These are phyloP conservation scores for Penicillium sp. DNA, from an alignment of 2,329 filamentous ascomycete genomes.

Conservation along the genomic window DNA sequence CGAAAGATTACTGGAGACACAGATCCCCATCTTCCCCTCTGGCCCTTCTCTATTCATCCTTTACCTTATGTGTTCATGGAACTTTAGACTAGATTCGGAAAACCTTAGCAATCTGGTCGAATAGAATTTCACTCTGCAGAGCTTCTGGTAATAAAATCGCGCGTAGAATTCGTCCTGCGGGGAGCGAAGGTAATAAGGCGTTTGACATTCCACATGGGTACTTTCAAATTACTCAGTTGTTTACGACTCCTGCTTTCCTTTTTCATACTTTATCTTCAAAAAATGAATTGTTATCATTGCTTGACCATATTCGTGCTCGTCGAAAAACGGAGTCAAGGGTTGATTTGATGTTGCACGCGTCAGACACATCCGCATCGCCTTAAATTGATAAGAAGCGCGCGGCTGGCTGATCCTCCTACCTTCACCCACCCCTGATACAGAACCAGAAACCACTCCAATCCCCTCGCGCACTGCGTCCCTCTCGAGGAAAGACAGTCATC, in stretches of 20 bases:
- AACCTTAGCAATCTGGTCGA: conserved; percentile 6
- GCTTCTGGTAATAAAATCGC: neutral
- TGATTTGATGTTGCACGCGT: conserved; percentile 31
- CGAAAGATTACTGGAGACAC: neutral
- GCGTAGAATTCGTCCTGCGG: conserved; percentile 16
- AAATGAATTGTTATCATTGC: neutral
- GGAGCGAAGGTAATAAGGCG: conserved; percentile 11
- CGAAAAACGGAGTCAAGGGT: conserved; percentile 8
- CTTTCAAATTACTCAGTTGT: conserved; percentile 5
- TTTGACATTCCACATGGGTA: conserved; percentile 21
- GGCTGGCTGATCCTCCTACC: conserved; percentile 28
- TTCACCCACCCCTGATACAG: conserved; percentile 27
- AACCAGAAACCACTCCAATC: conserved; percentile 20
- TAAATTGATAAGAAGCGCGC: conserved; percentile 31
- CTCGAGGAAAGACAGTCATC: conserved; percentile 14
- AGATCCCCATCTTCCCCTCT: neutral
- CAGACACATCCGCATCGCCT: conserved; percentile 26
- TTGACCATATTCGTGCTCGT: neutral
- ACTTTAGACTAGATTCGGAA: neutral
- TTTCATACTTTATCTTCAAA: neutral
- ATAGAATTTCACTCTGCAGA: conserved; percentile 12
- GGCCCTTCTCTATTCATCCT: neutral
- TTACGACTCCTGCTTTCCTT: conserved; percentile 15
- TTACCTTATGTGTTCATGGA: neutral
- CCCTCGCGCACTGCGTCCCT: conserved; percentile 16